phyloP scores from a whole-genome alignment of 106 monocot species.

The Dioscorea dumetorum region DNA sequence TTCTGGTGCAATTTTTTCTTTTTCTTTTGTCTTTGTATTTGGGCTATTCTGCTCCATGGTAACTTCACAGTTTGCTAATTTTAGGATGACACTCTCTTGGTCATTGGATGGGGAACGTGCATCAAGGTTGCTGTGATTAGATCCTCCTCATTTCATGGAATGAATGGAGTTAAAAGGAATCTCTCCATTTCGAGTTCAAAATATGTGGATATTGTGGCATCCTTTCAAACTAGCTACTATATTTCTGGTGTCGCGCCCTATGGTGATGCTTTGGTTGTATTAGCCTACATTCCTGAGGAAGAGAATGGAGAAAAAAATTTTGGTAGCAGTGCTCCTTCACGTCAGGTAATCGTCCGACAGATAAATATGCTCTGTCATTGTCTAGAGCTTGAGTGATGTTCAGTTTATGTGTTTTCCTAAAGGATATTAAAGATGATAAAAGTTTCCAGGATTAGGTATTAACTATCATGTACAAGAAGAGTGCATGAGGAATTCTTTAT shows the following conservation, averaged over 20 bases:
- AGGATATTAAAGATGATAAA: too few relatives aligned
- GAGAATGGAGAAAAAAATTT: slow-evolving; percentile 61
- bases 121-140: slow-evolving; percentile 89
- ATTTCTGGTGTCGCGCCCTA: slow-evolving; percentile 96
- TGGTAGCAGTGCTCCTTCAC: slow-evolving; percentile 44
- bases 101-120: slow-evolving; percentile 96
- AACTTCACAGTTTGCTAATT: slow-evolving; percentile 5
- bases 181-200: slow-evolving; percentile 33
- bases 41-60: not conserved
- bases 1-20: too few relatives aligned
- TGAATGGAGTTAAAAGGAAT: slow-evolving; percentile 56
- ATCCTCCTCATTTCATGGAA: slow-evolving; percentile 31
- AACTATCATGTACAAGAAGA: too few relatives aligned
- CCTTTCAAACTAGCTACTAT: slow-evolving; percentile 83
- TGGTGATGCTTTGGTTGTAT: slow-evolving; percentile 86
- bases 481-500: too few relatives aligned
- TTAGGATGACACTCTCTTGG: slow-evolving; percentile 90
- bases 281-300: slow-evolving; percentile 87
- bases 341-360: slow-evolving; percentile 47
- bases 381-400: too few relatives aligned
- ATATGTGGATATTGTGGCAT: slow-evolving; percentile 96
- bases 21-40: too few relatives aligned
- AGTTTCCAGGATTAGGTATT: too few relatives aligned
- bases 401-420: too few relatives aligned
- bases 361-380: not conserved